Percentiles rank a stretch among this genome's conserved stretches.
phyloP scores from a whole-genome alignment of 345 rosid species.

The Aquilaria sinensis region DNA sequence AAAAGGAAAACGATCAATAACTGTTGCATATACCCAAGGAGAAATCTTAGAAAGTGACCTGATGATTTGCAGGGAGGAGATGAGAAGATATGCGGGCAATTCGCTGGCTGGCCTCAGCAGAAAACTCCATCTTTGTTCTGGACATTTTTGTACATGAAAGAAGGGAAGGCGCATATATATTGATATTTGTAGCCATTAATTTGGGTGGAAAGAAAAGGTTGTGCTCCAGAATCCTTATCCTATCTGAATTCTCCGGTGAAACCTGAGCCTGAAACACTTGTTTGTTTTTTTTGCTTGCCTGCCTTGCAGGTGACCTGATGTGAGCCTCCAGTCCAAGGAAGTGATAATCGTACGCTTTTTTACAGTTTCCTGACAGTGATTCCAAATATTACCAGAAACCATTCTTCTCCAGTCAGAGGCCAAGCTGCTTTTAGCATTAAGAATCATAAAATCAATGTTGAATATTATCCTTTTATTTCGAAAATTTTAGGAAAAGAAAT shows the following conservation, averaged over 20 bases:
- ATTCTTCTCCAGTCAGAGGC: too few relatives aligned
- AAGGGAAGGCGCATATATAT: slow-evolving; percentile 2
- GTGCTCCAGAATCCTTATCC: slow-evolving; percentile 39
- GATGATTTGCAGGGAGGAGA: slow-evolving; percentile 47
- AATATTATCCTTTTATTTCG: too few relatives aligned
- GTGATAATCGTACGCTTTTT: too few relatives aligned
- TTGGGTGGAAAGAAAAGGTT: slow-evolving; percentile 40
- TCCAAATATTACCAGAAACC: too few relatives aligned
- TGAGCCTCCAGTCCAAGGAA: too few relatives aligned
- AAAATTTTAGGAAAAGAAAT: too few relatives aligned
- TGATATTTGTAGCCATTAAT: slow-evolving; percentile 13
- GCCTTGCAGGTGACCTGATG: too few relatives aligned
- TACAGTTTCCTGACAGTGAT: too few relatives aligned
- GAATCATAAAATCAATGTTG: too few relatives aligned
- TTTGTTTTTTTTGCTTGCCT: too few relatives aligned
- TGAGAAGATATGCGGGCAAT: slow-evolving; percentile 63
- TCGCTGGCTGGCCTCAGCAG: slow-evolving; percentile 39
- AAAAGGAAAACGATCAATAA: not conserved
- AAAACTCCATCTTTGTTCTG: slow-evolving; percentile 38
- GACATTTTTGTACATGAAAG: not conserved
- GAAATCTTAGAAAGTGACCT: slow-evolving; percentile 25
- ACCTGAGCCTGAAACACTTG: slow-evolving; percentile 29
- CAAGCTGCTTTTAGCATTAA: too few relatives aligned
- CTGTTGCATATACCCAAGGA: not conserved
- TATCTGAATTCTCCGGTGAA: slow-evolving; percentile 21